These are phyloP conservation scores for Nidularia pulvinata DNA, from an alignment of 768 basidiomycete species.

Conservation along the genomic window DNA sequence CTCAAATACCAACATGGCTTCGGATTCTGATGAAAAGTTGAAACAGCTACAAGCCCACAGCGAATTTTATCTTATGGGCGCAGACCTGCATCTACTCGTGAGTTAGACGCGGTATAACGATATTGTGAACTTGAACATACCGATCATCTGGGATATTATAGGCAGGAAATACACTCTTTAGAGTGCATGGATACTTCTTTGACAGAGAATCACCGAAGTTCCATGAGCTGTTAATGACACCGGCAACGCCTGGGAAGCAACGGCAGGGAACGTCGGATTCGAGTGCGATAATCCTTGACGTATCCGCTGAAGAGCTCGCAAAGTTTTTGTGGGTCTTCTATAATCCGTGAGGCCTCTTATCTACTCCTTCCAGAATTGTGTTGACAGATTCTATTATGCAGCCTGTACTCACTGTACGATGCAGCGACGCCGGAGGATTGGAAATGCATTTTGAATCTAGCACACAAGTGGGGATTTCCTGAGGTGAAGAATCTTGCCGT, in stretches of 20 bases:
- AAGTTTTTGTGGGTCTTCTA: constrained; percentile 59
- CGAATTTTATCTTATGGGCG: constrained; percentile 7
- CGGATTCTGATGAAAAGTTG: neutral
- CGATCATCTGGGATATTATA: constrained; percentile 11
- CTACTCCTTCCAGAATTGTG: neutral
- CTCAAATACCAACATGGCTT: too few species aligned
- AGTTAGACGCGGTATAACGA: neutral
- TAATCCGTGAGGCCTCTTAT: constrained; percentile 37
- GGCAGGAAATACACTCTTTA: constrained; percentile 51
- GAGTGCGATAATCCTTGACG: constrained; percentile 42
- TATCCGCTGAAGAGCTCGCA: constrained; percentile 35
- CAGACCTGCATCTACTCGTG: constrained; percentile 17
- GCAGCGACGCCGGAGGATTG: constrained; percentile 49
- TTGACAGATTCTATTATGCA: neutral
- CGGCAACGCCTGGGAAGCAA: constrained; percentile 24
- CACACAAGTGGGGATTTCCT: constrained; percentile 54
- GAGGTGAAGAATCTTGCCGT: constrained; percentile 59
- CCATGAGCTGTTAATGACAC: constrained; percentile 26
- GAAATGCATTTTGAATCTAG: constrained; percentile 57
- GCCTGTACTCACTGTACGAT: constrained; percentile 14
- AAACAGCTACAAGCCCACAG: neutral
- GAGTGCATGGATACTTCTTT: constrained; percentile 54
- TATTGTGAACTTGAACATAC: neutral
- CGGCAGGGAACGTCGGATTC: constrained; percentile 33
- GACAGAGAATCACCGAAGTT: constrained; percentile 49